phyloP scores from a whole-genome alignment of 495 filamentous ascomycete genomes.

The Hypoxylon fragiforme region DNA sequence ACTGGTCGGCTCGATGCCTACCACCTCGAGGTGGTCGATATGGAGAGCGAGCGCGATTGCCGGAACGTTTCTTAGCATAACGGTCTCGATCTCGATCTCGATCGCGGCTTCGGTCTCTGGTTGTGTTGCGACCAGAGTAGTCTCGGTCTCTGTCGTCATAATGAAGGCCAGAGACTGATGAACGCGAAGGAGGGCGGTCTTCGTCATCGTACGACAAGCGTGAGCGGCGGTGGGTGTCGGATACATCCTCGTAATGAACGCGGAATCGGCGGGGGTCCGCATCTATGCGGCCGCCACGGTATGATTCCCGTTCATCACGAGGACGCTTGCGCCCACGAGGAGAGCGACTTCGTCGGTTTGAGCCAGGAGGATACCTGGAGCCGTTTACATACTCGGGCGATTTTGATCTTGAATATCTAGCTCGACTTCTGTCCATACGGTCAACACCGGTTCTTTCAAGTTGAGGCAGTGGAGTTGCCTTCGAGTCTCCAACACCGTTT shows the following conservation, averaged over 20 bases:
- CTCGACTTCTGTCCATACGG: constrained; percentile 68
- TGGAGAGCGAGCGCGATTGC: constrained; percentile 71
- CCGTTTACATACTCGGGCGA: constrained; percentile 72
- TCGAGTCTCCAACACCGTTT: constrained; percentile 61
- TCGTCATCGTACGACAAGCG: constrained; percentile 65
- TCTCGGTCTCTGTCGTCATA: constrained; percentile 59
- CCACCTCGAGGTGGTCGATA: constrained; percentile 48
- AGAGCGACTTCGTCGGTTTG: constrained; percentile 49
- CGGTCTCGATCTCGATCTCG: constrained; percentile 44
- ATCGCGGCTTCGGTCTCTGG: constrained; percentile 36
- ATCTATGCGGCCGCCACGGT: constrained; percentile 50
- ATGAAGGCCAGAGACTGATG: constrained; percentile 47
- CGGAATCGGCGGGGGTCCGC: constrained; percentile 61
- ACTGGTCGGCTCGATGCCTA: constrained; percentile 44
- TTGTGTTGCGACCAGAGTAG: constrained; percentile 23
- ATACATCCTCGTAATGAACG: constrained; percentile 60
- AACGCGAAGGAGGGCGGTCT: constrained; percentile 60
- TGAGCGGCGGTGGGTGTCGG: constrained; percentile 50
- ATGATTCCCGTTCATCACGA: constrained; percentile 64
- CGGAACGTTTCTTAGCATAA: constrained; percentile 62
- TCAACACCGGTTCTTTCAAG: constrained; percentile 62
- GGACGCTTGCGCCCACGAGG: constrained; percentile 69
- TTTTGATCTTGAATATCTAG: constrained; percentile 70
- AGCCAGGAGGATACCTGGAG: constrained; percentile 70
- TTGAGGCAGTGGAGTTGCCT: constrained; percentile 60